Conservation (phyloP, 495 filamentous ascomycete genomes). For the Tuber umbilicatum region DNA sequence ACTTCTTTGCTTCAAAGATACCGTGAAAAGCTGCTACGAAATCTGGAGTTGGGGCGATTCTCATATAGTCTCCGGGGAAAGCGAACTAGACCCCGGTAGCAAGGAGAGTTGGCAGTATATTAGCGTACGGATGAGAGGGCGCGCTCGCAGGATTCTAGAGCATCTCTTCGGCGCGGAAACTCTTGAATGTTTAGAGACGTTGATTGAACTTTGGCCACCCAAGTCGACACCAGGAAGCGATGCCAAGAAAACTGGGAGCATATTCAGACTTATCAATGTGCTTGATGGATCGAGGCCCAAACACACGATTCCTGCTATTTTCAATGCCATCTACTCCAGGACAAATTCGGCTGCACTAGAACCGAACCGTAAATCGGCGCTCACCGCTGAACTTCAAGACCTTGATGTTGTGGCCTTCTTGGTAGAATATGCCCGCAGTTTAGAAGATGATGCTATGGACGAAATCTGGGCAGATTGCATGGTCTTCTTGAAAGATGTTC, state of each 20-base stretch:
- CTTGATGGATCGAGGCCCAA: constrained; percentile 86
- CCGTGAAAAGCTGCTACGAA: constrained; percentile 78
- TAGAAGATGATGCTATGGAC: constrained; percentile 98
- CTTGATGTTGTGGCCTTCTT: constrained; percentile 78
- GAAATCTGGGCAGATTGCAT: constrained; percentile 97
- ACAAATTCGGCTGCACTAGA: constrained; percentile 79
- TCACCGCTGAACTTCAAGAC: constrained; percentile 77
- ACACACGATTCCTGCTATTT: constrained; percentile 90
- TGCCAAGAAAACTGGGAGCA: constrained; percentile 46
- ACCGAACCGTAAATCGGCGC: constrained; percentile 68
- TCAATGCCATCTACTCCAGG: constrained; percentile 92
- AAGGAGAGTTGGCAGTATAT: constrained; percentile 82
- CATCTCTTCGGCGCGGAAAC: constrained; percentile 89
- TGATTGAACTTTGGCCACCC: constrained; percentile 68
- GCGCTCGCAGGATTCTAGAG: constrained; percentile 78
- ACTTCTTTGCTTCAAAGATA: constrained; percentile 92
- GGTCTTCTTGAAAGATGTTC: constrained; percentile 78
- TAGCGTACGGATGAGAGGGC: constrained; percentile 78
- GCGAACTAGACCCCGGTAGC: constrained; percentile 61
- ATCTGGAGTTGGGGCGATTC: constrained; percentile 88
- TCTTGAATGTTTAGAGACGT: constrained; percentile 87
- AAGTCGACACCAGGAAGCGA: constrained; percentile 38
- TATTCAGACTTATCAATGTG: constrained; percentile 81
- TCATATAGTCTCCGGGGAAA: constrained; percentile 38
- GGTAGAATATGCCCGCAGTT: constrained; percentile 75